Evolutionary conservation across 805 yeast genomes (phyloP).

Genomic region (Pichia sporocuriosa): DNA sequence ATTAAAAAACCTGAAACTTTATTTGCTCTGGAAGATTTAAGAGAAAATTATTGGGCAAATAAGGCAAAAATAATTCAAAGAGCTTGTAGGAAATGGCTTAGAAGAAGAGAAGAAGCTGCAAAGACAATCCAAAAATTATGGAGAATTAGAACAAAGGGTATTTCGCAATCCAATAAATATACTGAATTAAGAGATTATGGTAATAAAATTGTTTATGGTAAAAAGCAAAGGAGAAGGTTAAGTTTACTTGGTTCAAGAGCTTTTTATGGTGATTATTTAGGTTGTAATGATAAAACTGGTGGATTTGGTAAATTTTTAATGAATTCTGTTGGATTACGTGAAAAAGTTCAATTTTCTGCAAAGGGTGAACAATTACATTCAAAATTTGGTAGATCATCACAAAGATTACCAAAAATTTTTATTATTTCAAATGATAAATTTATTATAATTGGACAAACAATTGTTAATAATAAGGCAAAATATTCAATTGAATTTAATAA

Average conservation of each 20-base stretch:
- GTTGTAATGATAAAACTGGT: conserved; percentile 65
- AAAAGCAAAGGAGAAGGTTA: conserved; percentile 86
- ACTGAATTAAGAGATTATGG: conserved; percentile 86
- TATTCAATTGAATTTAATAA: conserved; percentile 60
- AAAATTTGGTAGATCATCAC: conserved; percentile 90
- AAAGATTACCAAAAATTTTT: conserved; percentile 64
- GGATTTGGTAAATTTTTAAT: conserved; percentile 72
- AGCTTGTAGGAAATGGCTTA: conserved; percentile 85
- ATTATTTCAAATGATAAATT: conserved; percentile 58
- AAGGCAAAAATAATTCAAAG: conserved; percentile 98
- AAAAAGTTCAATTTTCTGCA: conserved; percentile 65
- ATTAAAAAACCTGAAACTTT: conserved; percentile 95
- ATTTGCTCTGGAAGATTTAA: conserved; percentile 90
- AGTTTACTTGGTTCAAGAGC: conserved; percentile 83
- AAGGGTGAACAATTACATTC: conserved; percentile 76
- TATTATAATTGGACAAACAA: conserved; percentile 65
- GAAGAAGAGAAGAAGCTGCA: conserved; percentile 82
- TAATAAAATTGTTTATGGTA: conserved; percentile 55
- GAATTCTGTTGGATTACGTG: conserved; percentile 62
- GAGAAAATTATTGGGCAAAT: conserved; percentile 95
- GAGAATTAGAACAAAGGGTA: conserved; percentile 70
- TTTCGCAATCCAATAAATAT: conserved; percentile 43
- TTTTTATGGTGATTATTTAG: conserved; percentile 90
- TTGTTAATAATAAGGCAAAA: conserved; percentile 47
- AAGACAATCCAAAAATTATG: conserved; percentile 73